Percentiles rank a stretch among this genome's conserved stretches.
Evolutionary conservation across 2,329 filamentous ascomycete genomes (phyloP).

Genomic region (Tympanopsis confertula): DNA sequence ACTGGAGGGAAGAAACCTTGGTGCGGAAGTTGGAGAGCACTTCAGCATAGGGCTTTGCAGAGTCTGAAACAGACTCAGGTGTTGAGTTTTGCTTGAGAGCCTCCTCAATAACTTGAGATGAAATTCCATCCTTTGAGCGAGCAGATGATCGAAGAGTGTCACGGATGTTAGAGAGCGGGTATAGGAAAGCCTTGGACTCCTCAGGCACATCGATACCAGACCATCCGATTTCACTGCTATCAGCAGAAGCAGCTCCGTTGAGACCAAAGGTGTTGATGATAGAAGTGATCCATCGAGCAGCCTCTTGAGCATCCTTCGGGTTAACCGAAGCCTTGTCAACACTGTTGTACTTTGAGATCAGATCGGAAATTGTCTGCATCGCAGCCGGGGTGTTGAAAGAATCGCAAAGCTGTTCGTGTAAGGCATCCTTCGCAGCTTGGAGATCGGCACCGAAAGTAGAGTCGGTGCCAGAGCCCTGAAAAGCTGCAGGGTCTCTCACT

Average conservation of each 20-base stretch:
- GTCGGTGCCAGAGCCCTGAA: not conserved
- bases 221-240: slow-evolving; percentile 47
- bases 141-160: not conserved
- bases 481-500: not conserved
- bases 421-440: slow-evolving; percentile 40
- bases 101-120: not conserved
- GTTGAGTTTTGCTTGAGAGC: too few species aligned
- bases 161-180: slow-evolving; percentile 24
- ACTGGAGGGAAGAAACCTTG: slow-evolving; percentile 44
- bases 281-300: slow-evolving; percentile 71
- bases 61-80: slow-evolving; percentile 15
- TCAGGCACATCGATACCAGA: slow-evolving; percentile 15
- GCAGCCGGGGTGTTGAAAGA: slow-evolving; percentile 78
- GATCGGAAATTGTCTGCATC: slow-evolving; percentile 65
- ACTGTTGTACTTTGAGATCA: slow-evolving; percentile 56
- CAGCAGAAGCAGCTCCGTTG: slow-evolving; percentile 44
- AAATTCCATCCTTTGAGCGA: not conserved
- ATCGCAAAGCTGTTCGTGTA: slow-evolving; percentile 55
- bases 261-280: slow-evolving; percentile 79
- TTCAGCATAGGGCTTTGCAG: slow-evolving; percentile 42
- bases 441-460: not conserved
- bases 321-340: slow-evolving; percentile 25
- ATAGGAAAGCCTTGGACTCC: slow-evolving; percentile 24
- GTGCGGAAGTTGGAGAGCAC: slow-evolving; percentile 45
- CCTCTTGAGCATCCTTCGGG: slow-evolving; percentile 33